Conservation (phyloP, 1,284 basidiomycete species). For the Cutaneotrichosporon cavernicola region DNA sequence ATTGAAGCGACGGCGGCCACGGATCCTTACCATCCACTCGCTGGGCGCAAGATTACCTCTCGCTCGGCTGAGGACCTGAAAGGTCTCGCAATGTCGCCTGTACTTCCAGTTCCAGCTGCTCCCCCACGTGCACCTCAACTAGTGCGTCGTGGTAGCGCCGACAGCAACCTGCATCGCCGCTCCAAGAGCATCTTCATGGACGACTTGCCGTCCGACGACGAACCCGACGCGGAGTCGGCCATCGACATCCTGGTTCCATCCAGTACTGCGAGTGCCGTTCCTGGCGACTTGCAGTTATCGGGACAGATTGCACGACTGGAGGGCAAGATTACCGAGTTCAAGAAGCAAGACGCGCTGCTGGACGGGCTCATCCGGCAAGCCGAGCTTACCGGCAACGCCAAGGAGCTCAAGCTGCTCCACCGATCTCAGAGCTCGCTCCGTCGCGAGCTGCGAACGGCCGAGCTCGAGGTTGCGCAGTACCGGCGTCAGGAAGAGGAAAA, state of each 20-base stretch:
- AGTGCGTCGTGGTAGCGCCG: conserved; percentile 13
- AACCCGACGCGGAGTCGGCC: conserved; percentile 55
- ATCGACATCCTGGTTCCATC: conserved; percentile 58
- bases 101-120: conserved; percentile 9
- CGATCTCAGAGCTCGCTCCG: conserved; percentile 77
- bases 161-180: conserved; percentile 3
- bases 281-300: conserved; percentile 80
- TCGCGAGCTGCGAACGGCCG: conserved; percentile 76
- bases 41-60: conserved; percentile 30
- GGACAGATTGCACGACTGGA: conserved; percentile 74
- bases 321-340: conserved; percentile 70
- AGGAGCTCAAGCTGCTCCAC: conserved; percentile 76
- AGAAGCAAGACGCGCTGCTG: conserved; percentile 77
- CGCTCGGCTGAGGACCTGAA: conserved; percentile 42
- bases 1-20: neutral
- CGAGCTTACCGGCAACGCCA: conserved; percentile 83
- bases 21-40: conserved; percentile 9
- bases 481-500: conserved; percentile 86
- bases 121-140: neutral
- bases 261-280: conserved; percentile 58
- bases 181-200: conserved; percentile 49
- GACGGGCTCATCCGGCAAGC: conserved; percentile 87
- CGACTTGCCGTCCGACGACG: conserved; percentile 47
- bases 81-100: conserved; percentile 3
- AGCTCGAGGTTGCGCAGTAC: conserved; percentile 86